Evolutionary conservation across 2,329 filamentous ascomycete genomes (phyloP), one percentile per base, ranked within the genome.

Genomic region (Colletotrichum somersetense): DNA sequence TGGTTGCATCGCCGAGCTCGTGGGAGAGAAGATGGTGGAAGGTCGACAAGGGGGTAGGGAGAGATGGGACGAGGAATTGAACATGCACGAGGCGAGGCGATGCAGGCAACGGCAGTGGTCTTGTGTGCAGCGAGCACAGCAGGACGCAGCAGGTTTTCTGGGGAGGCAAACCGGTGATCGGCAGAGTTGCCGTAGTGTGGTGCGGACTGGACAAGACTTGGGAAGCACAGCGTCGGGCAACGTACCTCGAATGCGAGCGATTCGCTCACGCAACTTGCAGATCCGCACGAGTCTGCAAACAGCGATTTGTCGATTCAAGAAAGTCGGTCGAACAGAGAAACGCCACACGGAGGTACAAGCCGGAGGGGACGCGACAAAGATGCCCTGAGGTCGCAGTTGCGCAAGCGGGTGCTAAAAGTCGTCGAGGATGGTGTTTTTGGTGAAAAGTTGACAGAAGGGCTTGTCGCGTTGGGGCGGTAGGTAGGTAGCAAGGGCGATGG

Each of bases 161-260:
- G 52, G 59, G 33, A 70, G 53, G 65, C 55, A 48, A 69, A 50
- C 30, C 52, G 50, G n/a, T 64, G 59, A 72, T 72, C 65, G 48
- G 68, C 65, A 68, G 40, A 68, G 68, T 30, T 63, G 69, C 65
- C 53, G 53, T 56, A 44, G 66, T 61, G 53, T 20, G 58, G 66
- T 61, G 53, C 18, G 58, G 6, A 11, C 53, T 64, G 59, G 53
- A 46, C 66, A 56, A 55, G 26, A 64, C 20, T 50, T 52, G 46
- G 35, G 59, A 69, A 69, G 40, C 69, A 72, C 59, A 56, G 26
- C 61, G 59, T 69, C 23, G 66, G 18, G 50, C 55, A 69, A 72
- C 69, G 56, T 55, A 72, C 69, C 58, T 62, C 66, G 44, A 65
- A 64, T 69, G 44, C 52, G 44, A 69, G 52, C 52, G 67, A 50